Percentiles rank a stretch among this genome's conserved stretches.
These are phyloP conservation scores for Craterostigma plantagineum DNA, from an alignment of 257 asterid species.

Conservation along the genomic window DNA sequence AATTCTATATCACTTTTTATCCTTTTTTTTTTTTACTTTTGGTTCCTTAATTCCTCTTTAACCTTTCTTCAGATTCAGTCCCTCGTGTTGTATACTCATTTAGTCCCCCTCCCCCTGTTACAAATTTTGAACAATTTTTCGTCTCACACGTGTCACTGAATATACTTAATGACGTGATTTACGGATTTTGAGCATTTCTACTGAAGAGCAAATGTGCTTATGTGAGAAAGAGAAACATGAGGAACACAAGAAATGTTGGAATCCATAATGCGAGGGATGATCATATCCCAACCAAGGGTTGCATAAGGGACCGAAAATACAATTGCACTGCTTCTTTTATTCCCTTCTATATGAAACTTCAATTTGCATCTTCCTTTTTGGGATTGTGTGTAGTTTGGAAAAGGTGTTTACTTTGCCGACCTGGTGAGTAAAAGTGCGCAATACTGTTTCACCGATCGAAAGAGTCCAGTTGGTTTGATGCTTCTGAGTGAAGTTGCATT, in stretches of 20 bases:
- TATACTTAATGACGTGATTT: no score
- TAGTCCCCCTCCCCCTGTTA: no score
- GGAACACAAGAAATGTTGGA: no score
- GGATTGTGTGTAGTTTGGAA: conserved; percentile 55
- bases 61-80: no score
- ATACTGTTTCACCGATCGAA: conserved; percentile 61
- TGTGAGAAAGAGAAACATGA: no score
- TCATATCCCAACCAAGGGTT: no score
- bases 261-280: no score
- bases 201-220: no score
- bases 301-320: no score
- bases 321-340: background rate
- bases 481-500: conserved; percentile 93
- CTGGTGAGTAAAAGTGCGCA: conserved; percentile 98
- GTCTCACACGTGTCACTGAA: conserved; percentile 2
- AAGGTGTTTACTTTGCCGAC: conserved; percentile 94
- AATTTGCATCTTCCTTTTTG: background rate
- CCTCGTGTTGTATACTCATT: no score
- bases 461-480: conserved; percentile 88
- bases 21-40: conserved; percentile 1
- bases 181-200: conserved; percentile 1
- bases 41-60: no score
- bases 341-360: background rate
- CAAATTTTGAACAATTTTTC: no score
- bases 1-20: conserved; percentile 10